A percentile compares a stretch with the other conserved stretches of the same genome.
phyloP scores from a whole-genome alignment of 306 rosid genomes.

The Gastrolobium bilobum region DNA sequence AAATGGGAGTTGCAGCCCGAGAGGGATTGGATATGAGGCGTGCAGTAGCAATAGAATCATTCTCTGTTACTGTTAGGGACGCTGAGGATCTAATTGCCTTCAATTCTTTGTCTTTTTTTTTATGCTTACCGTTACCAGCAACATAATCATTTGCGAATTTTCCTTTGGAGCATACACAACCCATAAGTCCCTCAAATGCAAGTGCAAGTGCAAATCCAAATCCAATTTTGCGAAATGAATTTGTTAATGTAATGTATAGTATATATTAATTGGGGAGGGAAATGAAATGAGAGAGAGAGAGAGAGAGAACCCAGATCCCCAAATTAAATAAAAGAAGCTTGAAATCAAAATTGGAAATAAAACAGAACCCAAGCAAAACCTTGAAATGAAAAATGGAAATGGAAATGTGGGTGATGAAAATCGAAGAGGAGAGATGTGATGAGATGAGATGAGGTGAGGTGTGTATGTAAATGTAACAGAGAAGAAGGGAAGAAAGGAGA shows the following conservation, averaged over 20 bases:
- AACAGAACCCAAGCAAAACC: neutral
- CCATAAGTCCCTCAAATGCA: conserved; percentile 58
- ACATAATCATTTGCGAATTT: conserved; percentile 48
- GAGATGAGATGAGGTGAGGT: no score
- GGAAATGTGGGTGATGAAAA: no score
- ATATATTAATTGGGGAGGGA: no score
- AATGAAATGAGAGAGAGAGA: no score
- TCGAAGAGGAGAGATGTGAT: no score
- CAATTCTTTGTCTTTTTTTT: conserved; percentile 37
- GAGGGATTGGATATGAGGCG: conserved; percentile 53
- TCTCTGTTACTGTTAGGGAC: conserved; percentile 39
- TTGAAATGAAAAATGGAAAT: neutral
- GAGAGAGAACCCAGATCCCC: neutral
- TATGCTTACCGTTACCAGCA: conserved; percentile 53
- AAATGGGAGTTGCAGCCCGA: conserved; percentile 44
- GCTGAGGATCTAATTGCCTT: conserved; percentile 54
- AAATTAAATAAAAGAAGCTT: neutral
- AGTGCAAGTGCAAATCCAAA: neutral
- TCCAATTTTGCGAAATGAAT: neutral
- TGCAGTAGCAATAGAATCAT: conserved; percentile 57
- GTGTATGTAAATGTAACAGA: no score
- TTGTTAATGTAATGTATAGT: neutral
- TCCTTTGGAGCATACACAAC: conserved; percentile 79
- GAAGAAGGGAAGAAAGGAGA: no score
- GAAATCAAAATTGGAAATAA: neutral